Percentiles rank a stretch among this genome's conserved stretches.
Evolutionary conservation across 305 asterid species (phyloP).

Genomic region (Salvia sclarea): DNA sequence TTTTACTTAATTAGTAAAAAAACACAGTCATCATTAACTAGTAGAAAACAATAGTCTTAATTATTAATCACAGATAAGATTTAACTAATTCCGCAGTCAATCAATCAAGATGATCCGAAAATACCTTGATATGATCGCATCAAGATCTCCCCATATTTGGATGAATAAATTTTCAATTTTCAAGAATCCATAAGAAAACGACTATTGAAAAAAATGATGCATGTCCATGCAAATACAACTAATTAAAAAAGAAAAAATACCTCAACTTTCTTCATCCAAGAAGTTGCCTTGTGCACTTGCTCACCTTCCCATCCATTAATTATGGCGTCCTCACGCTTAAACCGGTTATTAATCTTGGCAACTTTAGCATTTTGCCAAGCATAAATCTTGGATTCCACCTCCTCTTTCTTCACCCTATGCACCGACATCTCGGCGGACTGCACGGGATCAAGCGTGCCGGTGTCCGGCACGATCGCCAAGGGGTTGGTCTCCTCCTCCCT

Average conservation of each 20-base stretch:
- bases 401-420: conserved; percentile 80
- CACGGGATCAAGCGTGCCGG: conserved; percentile 29
- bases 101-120: neutral
- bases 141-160: neutral
- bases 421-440: conserved; percentile 49
- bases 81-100: neutral
- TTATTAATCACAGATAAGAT: neutral
- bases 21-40: neutral
- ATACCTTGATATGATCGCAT: neutral
- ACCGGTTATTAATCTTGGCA: conserved; percentile 80
- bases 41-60: neutral
- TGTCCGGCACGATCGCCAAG: conserved; percentile 73
- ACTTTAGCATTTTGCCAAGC: conserved; percentile 93
- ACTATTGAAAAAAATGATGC: too few relatives aligned
- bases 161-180: neutral
- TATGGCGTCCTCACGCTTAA: conserved; percentile 84
- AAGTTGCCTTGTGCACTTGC: conserved; percentile 76
- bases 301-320: conserved; percentile 84
- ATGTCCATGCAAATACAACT: neutral
- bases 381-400: conserved; percentile 72
- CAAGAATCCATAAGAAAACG: neutral
- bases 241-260: conserved; percentile 36
- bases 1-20: neutral
- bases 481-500: conserved; percentile 75
- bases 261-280: conserved; percentile 98